Base-by-base conservation (phyloP, 1,139 yeast species). In the Kodamaea alishanica region DNA sequence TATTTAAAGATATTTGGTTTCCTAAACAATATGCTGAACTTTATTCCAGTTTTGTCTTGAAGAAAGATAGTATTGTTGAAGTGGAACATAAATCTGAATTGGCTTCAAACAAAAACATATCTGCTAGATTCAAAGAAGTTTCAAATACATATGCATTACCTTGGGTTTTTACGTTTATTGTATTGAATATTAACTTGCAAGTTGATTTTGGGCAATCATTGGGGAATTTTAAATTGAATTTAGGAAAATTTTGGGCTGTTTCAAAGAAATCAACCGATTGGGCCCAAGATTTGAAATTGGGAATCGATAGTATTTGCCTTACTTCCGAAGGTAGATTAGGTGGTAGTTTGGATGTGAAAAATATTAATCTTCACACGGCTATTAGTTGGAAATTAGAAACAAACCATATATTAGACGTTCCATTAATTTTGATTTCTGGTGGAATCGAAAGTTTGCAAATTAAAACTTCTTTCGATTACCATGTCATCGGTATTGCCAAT, bases 1-100 rank as follows among this genome's bases (percentile, higher is more conserved):
- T 90, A 27, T 92, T 92, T 60, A 72, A 73, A 43, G 96, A 92
- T 57, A 81, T 90, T 29, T 92, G 97, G 97, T 61, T 76, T 35
- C 84, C 94, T 0, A 47, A 55, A 30, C 48, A 52, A 25, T 48
- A 43, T 25, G 43, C 34, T 32, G 49, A 46, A 32, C 35, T 38
- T 27, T 42, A 42, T 23, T 34, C 48, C 6, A 34, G 40, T 26
- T 38, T 39, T 9, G 39, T 41, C 8, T 38, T 44, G 8, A 45
- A 42, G 11, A 35, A 35, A 23, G 41, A 37, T 4, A 38, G 34
- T 3, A 23, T 26, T 6, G 39, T 36, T 3, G 37, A 32, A 9
- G 33, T 34, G 4, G 26, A 39, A 4, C 35, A 24, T 28, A 43
- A 45, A 23, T 52, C 63, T 4, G 55, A 50, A 7, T 53, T 59